phyloP scores from a whole-genome alignment of 1,284 basidiomycete genomes.

The Fomes fomentarius region DNA sequence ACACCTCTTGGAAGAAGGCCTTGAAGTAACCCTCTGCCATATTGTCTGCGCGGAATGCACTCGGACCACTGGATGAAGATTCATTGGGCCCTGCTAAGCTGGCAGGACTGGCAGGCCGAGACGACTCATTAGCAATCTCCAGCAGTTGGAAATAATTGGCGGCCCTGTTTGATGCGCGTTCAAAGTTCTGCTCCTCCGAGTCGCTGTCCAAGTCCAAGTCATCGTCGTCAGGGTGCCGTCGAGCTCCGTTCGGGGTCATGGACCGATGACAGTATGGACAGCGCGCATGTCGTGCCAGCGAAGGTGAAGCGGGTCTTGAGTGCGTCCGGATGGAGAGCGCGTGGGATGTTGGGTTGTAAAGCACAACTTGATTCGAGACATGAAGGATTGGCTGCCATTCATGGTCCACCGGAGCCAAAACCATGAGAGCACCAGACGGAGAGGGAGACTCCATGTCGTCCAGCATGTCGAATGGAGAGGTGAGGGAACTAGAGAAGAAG shows the following conservation, averaged over 20 bases:
- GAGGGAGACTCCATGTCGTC: slow-evolving; percentile 25
- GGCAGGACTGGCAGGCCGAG: slow-evolving; percentile 56
- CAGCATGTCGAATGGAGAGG: slow-evolving; percentile 12
- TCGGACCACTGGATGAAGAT: slow-evolving; percentile 5
- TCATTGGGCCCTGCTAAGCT: slow-evolving; percentile 2
- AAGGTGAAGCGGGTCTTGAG: slow-evolving; percentile 30
- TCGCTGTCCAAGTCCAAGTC: slow-evolving; percentile 26
- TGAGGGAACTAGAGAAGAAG: neutral
- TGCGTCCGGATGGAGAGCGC: slow-evolving; percentile 70
- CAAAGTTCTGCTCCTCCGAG: slow-evolving; percentile 23
- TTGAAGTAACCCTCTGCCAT: slow-evolving; percentile 86
- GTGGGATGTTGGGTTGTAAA: slow-evolving; percentile 87
- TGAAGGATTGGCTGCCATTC: slow-evolving; percentile 77
- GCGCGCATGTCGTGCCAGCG: slow-evolving; percentile 30
- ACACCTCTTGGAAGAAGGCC: slow-evolving; percentile 89
- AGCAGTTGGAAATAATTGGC: slow-evolving; percentile 78
- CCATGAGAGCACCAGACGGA: slow-evolving; percentile 24
- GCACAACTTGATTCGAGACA: slow-evolving; percentile 82
- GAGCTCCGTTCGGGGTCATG: slow-evolving; percentile 41
- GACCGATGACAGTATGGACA: slow-evolving; percentile 77
- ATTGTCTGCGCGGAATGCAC: slow-evolving; percentile 58
- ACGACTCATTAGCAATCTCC: slow-evolving; percentile 69
- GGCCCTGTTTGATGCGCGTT: slow-evolving; percentile 45
- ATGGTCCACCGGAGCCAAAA: slow-evolving; percentile 29
- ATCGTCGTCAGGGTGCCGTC: slow-evolving; percentile 5